Evolutionary conservation across 805 yeast species (phyloP), one percentile per base, ranked within the genome.

Genomic region (Ascoidea asiatica): DNA sequence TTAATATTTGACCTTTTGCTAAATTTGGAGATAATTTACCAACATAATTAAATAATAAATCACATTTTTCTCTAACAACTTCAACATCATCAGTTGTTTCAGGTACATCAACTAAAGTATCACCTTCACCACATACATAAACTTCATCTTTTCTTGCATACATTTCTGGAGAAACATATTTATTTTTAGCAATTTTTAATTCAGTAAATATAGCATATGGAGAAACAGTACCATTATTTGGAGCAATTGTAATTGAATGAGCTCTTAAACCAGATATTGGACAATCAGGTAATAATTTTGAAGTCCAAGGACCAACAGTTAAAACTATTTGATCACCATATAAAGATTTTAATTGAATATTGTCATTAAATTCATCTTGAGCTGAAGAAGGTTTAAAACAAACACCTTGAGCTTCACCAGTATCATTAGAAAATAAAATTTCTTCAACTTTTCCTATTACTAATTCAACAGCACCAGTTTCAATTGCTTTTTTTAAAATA

Each of bases 81-180:
- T 81, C 88, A 23, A 90, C 96, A 51, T 88, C 95, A 56, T 87
- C 95, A 0, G 95, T 85, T 0, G 95, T 83, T 55, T 87, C 96
- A 4, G 97, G 98, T 33, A 92, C 76, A 44, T 84, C 89, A 21
- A 84, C 95, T 19, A 82, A 72, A 1, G 94, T 79, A 56, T 88
- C 97, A 40, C 96, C 95, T 62, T 92, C 98, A 40, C 98, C 97
- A 64, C 97, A 90, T 1, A 92, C 92, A 56, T 89, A 90, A 38
- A 90, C 92, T 62, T 92, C 98, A 62, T 90, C 96, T 55, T 79
- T 81, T 59, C 98, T 74, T 6, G 97, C 95, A 60, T 90, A 90
- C 50, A 92, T 78, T 59, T 90, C 98, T 0, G 98, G 98, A 2
- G 94, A 77, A 20, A 85, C 89, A 61, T 79, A 83, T 40, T 77